phyloP scores from a whole-genome alignment of 495 filamentous ascomycete genomes.

The Cladorrhinum samala region DNA sequence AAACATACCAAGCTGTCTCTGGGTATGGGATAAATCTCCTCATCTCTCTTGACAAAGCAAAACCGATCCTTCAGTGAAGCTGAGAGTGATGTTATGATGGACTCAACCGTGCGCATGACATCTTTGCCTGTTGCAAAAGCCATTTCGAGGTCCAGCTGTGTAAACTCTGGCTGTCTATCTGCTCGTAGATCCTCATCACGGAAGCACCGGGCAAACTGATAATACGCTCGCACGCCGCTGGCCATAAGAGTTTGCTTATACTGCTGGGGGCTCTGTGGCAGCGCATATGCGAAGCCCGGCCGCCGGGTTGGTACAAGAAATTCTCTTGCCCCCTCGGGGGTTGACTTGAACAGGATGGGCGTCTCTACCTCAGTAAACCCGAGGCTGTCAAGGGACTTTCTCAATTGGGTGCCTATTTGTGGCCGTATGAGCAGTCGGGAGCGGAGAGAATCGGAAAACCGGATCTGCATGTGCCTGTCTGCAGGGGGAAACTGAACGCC shows the following conservation, averaged over 20 bases:
- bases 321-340: conserved; percentile 90
- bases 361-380: conserved; percentile 82
- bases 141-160: conserved; percentile 94
- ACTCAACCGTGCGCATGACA: conserved; percentile 66
- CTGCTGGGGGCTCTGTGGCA: conserved; percentile 95
- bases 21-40: conserved; percentile 24
- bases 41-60: conserved; percentile 7
- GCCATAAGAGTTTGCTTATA: conserved; percentile 99
- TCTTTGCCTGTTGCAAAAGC: conserved; percentile 67
- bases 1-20: conserved; percentile 9
- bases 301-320: conserved; percentile 87
- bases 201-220: conserved; percentile 91
- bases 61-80: conserved; percentile 36
- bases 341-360: conserved; percentile 92
- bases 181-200: conserved; percentile 91
- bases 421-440: conserved; percentile 53
- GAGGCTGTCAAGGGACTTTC: conserved; percentile 43
- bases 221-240: conserved; percentile 74
- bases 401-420: conserved; percentile 48
- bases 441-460: conserved; percentile 57
- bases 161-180: conserved; percentile 94
- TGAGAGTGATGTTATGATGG: conserved; percentile 57
- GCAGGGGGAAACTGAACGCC: conserved; percentile 66
- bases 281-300: conserved; percentile 69
- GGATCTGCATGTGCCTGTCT: conserved; percentile 77